Conservation (phyloP, 1,284 basidiomycete genomes). For the Puccinia hordei region DNA sequence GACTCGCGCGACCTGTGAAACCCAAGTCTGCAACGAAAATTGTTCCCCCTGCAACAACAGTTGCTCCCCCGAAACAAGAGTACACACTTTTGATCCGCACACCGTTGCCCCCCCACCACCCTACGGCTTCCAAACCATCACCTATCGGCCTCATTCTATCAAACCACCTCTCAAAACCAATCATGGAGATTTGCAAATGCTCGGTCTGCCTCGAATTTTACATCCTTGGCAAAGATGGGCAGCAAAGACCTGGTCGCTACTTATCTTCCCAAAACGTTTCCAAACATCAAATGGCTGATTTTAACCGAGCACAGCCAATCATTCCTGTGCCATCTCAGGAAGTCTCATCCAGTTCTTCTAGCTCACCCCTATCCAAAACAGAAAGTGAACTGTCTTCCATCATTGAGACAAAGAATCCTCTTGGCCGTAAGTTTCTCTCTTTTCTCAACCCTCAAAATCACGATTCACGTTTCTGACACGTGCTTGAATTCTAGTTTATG, state of each 20-base stretch:
- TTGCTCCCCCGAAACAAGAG: not conserved
- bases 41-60: too few species aligned
- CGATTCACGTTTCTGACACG: not conserved
- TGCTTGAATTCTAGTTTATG: not conserved
- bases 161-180: not conserved
- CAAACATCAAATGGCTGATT: slow-evolving; percentile 21
- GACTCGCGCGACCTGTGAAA: not conserved
- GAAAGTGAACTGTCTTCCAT: slow-evolving; percentile 5
- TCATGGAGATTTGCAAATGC: slow-evolving; percentile 12
- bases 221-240: slow-evolving; percentile 2
- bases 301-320: not conserved
- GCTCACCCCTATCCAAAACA: not conserved
- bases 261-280: not conserved
- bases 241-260: too few species aligned
- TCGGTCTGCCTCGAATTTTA: not conserved
- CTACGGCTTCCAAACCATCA: not conserved
- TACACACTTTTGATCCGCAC: not conserved
- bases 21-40: too few species aligned
- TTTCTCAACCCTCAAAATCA: not conserved
- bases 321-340: not conserved
- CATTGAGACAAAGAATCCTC: too few species aligned
- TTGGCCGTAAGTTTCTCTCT: too few species aligned
- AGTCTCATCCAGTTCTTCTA: not conserved
- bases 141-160: not conserved
- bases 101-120: not conserved